phyloP scores from a whole-genome alignment of 1,284 basidiomycete species.

The Tilletia walkeri region DNA sequence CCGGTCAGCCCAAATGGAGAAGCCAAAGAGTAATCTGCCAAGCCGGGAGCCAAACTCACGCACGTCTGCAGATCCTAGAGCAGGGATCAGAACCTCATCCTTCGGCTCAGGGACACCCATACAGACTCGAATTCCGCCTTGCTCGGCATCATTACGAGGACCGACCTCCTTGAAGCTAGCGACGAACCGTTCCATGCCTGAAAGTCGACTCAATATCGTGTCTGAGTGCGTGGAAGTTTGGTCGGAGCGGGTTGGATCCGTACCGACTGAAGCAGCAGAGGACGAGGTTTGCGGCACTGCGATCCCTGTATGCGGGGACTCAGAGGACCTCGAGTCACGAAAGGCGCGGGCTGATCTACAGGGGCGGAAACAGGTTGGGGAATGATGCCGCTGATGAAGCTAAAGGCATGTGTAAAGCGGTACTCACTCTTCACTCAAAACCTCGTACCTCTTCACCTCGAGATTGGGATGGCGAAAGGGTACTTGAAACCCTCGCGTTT shows the following conservation, averaged over 20 bases:
- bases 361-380: too few relatives aligned
- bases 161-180: constrained; percentile 6
- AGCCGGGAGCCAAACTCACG: not conserved
- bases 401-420: not conserved
- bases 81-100: not conserved
- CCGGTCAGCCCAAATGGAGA: not conserved
- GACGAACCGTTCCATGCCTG: not conserved
- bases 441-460: not conserved
- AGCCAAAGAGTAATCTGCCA: not conserved
- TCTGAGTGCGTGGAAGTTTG: too few relatives aligned
- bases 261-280: too few relatives aligned
- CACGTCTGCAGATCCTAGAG: not conserved
- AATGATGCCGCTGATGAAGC: too few relatives aligned
- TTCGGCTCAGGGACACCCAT: not conserved
- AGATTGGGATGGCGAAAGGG: constrained; percentile 11
- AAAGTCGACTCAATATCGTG: not conserved
- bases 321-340: not conserved
- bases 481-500: too few relatives aligned
- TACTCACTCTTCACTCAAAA: constrained; percentile 1
- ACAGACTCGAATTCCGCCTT: not conserved
- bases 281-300: too few relatives aligned
- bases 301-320: too few relatives aligned
- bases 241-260: too few relatives aligned
- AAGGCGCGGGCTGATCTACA: not conserved
- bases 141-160: constrained; percentile 1